Evolutionary conservation across 768 basidiomycete species (phyloP).

Genomic region (Boletus insuetus): DNA sequence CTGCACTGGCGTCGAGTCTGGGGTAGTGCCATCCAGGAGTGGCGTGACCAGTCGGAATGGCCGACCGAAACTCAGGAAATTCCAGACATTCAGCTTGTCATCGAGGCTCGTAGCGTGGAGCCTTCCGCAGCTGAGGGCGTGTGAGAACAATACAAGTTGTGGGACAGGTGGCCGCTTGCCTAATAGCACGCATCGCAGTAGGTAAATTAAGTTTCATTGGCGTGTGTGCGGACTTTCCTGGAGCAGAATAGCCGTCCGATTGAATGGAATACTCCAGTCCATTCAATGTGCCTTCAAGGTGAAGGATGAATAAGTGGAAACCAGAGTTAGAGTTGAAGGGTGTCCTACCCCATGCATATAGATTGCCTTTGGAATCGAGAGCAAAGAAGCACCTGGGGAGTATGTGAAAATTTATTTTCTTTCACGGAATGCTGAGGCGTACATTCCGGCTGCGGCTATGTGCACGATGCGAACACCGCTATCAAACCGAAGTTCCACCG

Average conservation of each 20-base stretch:
- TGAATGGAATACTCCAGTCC: slow-evolving; percentile 40
- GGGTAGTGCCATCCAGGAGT: slow-evolving; percentile 39
- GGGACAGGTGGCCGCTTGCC: slow-evolving; percentile 38
- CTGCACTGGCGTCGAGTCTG: slow-evolving; percentile 51
- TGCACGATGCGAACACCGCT: slow-evolving; percentile 64
- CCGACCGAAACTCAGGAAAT: slow-evolving; percentile 73
- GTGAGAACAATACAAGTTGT: slow-evolving; percentile 9
- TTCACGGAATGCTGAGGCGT: slow-evolving; percentile 21
- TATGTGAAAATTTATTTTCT: neutral
- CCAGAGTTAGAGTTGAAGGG: neutral
- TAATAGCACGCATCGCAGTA: slow-evolving; percentile 56
- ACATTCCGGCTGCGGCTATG: slow-evolving; percentile 83
- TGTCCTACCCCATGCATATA: slow-evolving; percentile 78
- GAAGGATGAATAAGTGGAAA: slow-evolving; percentile 1
- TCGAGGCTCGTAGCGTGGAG: slow-evolving; percentile 70
- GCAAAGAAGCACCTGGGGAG: slow-evolving; percentile 81
- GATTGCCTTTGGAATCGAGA: slow-evolving; percentile 66
- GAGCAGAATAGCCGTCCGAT: slow-evolving; percentile 55
- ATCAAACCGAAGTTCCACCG: slow-evolving; percentile 54
- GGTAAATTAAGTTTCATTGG: slow-evolving; percentile 65
- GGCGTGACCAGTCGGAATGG: slow-evolving; percentile 58
- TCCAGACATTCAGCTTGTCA: slow-evolving; percentile 60
- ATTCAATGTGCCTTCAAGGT: slow-evolving; percentile 59
- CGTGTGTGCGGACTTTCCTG: slow-evolving; percentile 45
- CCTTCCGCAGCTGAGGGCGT: slow-evolving; percentile 64